Evolutionary conservation across 2,329 filamentous ascomycete genomes (phyloP).

Genomic region (Whalleya microplaca): DNA sequence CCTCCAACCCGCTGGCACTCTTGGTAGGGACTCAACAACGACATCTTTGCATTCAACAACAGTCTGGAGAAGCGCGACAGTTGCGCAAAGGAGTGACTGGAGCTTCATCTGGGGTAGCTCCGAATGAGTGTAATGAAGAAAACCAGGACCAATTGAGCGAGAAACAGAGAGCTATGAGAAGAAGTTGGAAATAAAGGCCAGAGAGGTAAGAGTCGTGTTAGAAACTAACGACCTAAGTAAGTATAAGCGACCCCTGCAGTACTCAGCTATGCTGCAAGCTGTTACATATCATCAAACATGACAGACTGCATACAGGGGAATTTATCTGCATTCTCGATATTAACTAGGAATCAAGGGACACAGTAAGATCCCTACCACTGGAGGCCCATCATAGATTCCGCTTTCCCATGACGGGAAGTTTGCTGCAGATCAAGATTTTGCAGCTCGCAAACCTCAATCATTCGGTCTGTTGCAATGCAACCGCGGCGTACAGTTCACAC

Average conservation of each 20-base stretch:
- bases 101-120: conserved; percentile 24
- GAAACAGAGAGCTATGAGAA: background rate
- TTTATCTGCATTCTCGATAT: no score
- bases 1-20: conserved; percentile 44
- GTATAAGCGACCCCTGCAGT: no score
- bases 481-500: no score
- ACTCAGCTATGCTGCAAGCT: no score
- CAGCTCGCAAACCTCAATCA: no score
- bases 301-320: no score
- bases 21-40: conserved; percentile 42
- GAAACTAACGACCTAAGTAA: no score
- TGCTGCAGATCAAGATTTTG: background rate
- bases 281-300: no score
- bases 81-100: conserved; percentile 24
- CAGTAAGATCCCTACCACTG: no score
- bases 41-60: conserved; percentile 28
- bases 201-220: no score
- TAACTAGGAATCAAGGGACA: no score
- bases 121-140: background rate
- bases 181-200: no score
- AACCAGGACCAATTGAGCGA: background rate
- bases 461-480: background rate
- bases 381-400: background rate
- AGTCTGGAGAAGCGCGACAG: conserved; percentile 25
- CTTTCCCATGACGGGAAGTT: background rate